A percentile compares a stretch with the other conserved stretches of the same genome.
These are phyloP conservation scores for Hymenoscyphus fraxineus DNA, from an alignment of 2,329 filamentous ascomycete species.

Conservation along the genomic window DNA sequence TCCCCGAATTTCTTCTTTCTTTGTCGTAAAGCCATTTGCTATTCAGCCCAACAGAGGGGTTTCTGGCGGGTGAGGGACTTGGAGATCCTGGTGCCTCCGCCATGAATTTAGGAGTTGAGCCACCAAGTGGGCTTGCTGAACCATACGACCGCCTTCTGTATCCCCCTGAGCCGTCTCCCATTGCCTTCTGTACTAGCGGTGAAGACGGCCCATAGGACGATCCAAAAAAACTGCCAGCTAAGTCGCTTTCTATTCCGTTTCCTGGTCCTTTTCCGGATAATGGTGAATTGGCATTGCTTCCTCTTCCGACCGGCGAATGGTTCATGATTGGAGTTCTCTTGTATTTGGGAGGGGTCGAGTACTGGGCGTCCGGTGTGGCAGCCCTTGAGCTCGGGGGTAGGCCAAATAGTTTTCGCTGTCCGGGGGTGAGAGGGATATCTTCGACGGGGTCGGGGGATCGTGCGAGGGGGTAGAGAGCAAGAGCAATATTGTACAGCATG, in stretches of 20 bases:
- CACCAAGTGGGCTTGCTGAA: slow-evolving; percentile 50
- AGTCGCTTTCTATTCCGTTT: slow-evolving; percentile 40
- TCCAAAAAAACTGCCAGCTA: slow-evolving; percentile 35
- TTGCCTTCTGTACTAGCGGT: slow-evolving; percentile 65
- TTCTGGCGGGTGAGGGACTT: slow-evolving; percentile 63
- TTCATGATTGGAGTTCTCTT: slow-evolving; percentile 62
- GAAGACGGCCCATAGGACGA: slow-evolving; percentile 47
- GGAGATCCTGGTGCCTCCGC: slow-evolving; percentile 61
- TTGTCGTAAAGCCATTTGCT: slow-evolving; percentile 95
- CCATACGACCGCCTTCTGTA: slow-evolving; percentile 62
- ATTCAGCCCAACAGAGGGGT: slow-evolving; percentile 73
- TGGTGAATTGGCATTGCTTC: slow-evolving; percentile 52
- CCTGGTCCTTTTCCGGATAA: slow-evolving; percentile 47
- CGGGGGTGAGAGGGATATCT: slow-evolving; percentile 88
- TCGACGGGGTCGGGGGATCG: slow-evolving; percentile 70
- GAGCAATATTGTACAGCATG: slow-evolving; percentile 65
- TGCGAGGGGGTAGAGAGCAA: slow-evolving; percentile 70
- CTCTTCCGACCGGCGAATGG: slow-evolving; percentile 54
- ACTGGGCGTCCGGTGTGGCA: slow-evolving; percentile 66
- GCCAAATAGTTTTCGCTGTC: slow-evolving; percentile 79
- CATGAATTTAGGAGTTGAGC: slow-evolving; percentile 41
- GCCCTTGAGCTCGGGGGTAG: slow-evolving; percentile 63
- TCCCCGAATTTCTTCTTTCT: slow-evolving; percentile 47
- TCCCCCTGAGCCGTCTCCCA: slow-evolving; percentile 44
- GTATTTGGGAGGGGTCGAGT: slow-evolving; percentile 84